These are phyloP conservation scores for Blastobotrys aristatus DNA, from an alignment of 1,139 yeast species.

Conservation along the genomic window DNA sequence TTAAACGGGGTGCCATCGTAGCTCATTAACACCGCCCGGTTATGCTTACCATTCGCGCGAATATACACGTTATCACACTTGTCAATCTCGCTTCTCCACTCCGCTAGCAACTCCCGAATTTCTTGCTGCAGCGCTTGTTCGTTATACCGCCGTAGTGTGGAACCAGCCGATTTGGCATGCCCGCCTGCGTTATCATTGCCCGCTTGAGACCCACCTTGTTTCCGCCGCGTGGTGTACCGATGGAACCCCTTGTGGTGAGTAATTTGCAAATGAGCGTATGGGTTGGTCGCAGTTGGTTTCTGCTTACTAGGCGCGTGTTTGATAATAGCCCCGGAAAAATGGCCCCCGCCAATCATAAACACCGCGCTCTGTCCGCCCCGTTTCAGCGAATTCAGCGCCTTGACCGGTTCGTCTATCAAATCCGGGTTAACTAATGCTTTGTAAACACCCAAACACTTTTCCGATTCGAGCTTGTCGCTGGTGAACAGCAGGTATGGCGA, in stretches of 20 bases:
- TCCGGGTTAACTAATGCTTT: slow-evolving; percentile 53
- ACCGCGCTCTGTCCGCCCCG: slow-evolving; percentile 53
- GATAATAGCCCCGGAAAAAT: slow-evolving; percentile 92
- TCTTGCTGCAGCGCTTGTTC: slow-evolving; percentile 80
- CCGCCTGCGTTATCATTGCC: slow-evolving; percentile 91
- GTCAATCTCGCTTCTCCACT: slow-evolving; percentile 57
- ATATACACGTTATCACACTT: slow-evolving; percentile 69
- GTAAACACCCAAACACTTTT: slow-evolving; percentile 60
- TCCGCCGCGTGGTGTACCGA: slow-evolving; percentile 90
- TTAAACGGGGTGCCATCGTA: slow-evolving; percentile 48
- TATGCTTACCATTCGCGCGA: slow-evolving; percentile 75
- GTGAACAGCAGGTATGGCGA: slow-evolving; percentile 59
- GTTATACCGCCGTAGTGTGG: slow-evolving; percentile 80
- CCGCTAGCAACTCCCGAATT: slow-evolving; percentile 56
- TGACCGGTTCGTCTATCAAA: slow-evolving; percentile 43
- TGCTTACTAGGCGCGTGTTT: slow-evolving; percentile 58
- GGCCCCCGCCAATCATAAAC: slow-evolving; percentile 97
- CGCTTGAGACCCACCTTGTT: slow-evolving; percentile 96
- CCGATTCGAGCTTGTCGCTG: slow-evolving; percentile 42
- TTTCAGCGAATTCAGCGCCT: slow-evolving; percentile 38
- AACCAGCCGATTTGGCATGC: slow-evolving; percentile 95
- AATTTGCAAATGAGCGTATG: slow-evolving; percentile 44
- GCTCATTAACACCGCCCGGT: slow-evolving; percentile 61
- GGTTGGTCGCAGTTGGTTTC: slow-evolving; percentile 34
- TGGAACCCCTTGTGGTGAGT: slow-evolving; percentile 83